Conservation (phyloP, 164 flowering plant species). For the Umbellularia californica region DNA sequence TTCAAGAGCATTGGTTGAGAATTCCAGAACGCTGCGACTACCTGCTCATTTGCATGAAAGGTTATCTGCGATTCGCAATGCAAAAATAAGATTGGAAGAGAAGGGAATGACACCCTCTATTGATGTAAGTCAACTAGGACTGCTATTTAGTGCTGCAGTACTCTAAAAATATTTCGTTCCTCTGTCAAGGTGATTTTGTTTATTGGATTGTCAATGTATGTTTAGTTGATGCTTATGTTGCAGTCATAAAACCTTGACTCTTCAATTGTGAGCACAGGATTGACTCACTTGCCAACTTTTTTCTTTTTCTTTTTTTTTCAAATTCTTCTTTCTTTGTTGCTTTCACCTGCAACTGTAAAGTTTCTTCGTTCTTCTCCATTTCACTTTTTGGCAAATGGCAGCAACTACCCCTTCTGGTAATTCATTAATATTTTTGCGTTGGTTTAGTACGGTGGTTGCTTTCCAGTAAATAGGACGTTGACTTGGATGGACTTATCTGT, state of each 20-base stretch:
- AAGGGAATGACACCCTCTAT: conserved; percentile 79
- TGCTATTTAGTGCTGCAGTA: background rate
- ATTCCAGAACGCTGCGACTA: conserved; percentile 74
- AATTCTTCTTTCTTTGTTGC: background rate
- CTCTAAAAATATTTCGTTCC: background rate
- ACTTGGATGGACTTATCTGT: background rate
- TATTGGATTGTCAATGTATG: too few relatives aligned
- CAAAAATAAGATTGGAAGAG: conserved; percentile 63
- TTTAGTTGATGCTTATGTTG: background rate
- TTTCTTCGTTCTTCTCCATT: too few relatives aligned
- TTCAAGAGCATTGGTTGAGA: conserved; percentile 72
- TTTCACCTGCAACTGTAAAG: too few relatives aligned
- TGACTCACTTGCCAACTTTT: too few relatives aligned
- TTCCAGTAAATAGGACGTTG: background rate
- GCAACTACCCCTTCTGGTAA: too few relatives aligned
- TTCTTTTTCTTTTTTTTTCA: too few relatives aligned
- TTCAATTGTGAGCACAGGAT: background rate
- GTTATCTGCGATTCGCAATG: conserved; percentile 63
- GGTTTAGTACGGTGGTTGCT: background rate
- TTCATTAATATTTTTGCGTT: too few relatives aligned
- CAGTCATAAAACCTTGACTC: background rate
- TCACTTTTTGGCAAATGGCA: too few relatives aligned
- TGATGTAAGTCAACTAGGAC: conserved; percentile 47
- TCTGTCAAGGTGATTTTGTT: background rate
- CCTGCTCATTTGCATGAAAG: conserved; percentile 87